Evolutionary conservation across 2,329 filamentous ascomycete genomes (phyloP).

Genomic region (Arthrobotrys conoides): DNA sequence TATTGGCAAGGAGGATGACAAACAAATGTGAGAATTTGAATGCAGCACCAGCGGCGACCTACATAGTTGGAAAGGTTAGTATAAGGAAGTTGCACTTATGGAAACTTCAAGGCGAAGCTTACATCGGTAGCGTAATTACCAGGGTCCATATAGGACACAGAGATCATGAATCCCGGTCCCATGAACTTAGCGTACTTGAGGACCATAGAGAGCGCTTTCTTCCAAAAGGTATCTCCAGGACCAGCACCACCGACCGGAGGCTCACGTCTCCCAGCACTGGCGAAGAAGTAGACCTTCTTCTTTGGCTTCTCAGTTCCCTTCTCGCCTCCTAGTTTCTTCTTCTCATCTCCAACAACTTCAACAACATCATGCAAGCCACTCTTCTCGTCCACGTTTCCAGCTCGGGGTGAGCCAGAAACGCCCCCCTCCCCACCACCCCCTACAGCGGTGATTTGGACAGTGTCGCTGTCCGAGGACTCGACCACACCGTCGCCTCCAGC

Average conservation of each 20-base stretch:
- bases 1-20: constrained; percentile 77
- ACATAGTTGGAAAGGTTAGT: constrained; percentile 66
- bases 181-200: constrained; percentile 73
- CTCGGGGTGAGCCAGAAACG: constrained; percentile 47
- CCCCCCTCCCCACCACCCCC: constrained; percentile 51
- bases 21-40: constrained; percentile 78
- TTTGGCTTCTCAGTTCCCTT: constrained; percentile 35
- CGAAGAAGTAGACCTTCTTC: constrained; percentile 50
- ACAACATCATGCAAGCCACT: constrained; percentile 41
- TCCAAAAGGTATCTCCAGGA: constrained; percentile 44
- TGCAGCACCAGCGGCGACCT: constrained; percentile 76
- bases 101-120: background rate
- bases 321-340: constrained; percentile 30
- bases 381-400: constrained; percentile 57
- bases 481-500: constrained; percentile 48
- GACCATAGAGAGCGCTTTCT: constrained; percentile 63
- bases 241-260: constrained; percentile 24
- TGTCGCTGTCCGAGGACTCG: constrained; percentile 37
- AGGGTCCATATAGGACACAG: constrained; percentile 74
- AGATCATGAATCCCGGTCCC: constrained; percentile 77
- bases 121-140: constrained; percentile 79
- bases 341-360: constrained; percentile 23
- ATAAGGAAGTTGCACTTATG: background rate
- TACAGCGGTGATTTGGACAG: constrained; percentile 42
- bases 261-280: constrained; percentile 53